These are phyloP conservation scores for Biscogniauxia mediterranea DNA, from an alignment of 2,329 filamentous ascomycete genomes.

Conservation along the genomic window DNA sequence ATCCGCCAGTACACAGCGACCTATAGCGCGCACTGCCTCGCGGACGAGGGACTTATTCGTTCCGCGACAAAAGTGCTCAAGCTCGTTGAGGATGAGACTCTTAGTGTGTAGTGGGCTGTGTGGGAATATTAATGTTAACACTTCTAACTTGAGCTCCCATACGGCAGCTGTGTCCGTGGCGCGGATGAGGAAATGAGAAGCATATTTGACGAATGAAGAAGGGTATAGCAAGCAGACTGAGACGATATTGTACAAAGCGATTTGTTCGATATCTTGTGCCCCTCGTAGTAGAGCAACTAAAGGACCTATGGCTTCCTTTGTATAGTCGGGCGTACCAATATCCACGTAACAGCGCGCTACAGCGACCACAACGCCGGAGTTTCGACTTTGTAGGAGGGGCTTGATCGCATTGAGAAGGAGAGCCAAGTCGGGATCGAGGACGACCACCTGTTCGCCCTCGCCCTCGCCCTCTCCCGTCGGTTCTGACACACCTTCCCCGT, in stretches of 20 bases:
- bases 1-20: constrained; percentile 84
- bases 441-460: constrained; percentile 53
- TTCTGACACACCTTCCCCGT: constrained; percentile 63
- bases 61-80: constrained; percentile 86
- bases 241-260: constrained; percentile 92
- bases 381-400: constrained; percentile 87
- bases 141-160: constrained; percentile 89
- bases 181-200: constrained; percentile 84
- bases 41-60: constrained; percentile 74
- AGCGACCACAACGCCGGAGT: constrained; percentile 86
- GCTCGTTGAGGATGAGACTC: constrained; percentile 83
- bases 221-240: constrained; percentile 80
- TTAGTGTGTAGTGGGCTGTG: constrained; percentile 74
- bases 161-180: constrained; percentile 76
- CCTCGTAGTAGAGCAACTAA: constrained; percentile 82
- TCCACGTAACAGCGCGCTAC: constrained; percentile 83
- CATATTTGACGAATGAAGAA: constrained; percentile 79
- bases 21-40: constrained; percentile 89
- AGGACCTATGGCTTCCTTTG: constrained; percentile 75
- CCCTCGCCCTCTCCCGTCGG: constrained; percentile 43
- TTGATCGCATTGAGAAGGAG: constrained; percentile 76
- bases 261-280: constrained; percentile 81
- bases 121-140: constrained; percentile 88
- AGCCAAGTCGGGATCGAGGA: constrained; percentile 79
- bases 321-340: constrained; percentile 75